Conservation (phyloP, 352 stramenopile genomes). For the Blastocystis hominis region DNA sequence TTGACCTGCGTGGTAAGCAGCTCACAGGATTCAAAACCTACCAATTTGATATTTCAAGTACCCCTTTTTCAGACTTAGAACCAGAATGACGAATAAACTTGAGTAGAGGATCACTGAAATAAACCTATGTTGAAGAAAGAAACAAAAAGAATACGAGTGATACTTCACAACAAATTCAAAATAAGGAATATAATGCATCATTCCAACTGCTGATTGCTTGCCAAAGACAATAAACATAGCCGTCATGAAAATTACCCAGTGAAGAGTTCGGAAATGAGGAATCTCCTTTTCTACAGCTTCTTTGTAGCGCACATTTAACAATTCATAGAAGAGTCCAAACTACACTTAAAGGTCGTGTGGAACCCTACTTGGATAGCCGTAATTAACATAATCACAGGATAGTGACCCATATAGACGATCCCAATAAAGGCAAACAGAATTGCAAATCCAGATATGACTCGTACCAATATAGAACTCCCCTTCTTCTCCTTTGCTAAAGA, state of each 20-base stretch:
- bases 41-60: slow-evolving; percentile 79
- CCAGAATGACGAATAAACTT: slow-evolving; percentile 75
- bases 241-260: slow-evolving; percentile 49
- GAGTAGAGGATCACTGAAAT: slow-evolving; percentile 78
- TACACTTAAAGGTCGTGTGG: not conserved
- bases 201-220: not conserved
- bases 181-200: slow-evolving; percentile 69
- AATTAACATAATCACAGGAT: not conserved
- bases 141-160: slow-evolving; percentile 72
- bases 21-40: not conserved
- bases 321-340: slow-evolving; percentile 71
- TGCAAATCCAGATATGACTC: slow-evolving; percentile 22
- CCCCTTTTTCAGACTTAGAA: slow-evolving; percentile 73
- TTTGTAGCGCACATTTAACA: slow-evolving; percentile 77
- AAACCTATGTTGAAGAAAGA: slow-evolving; percentile 74
- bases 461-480: not conserved
- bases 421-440: slow-evolving; percentile 23
- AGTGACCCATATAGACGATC: slow-evolving; percentile 50
- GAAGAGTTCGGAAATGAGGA: slow-evolving; percentile 76
- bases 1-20: slow-evolving; percentile 62
- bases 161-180: slow-evolving; percentile 75
- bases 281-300: slow-evolving; percentile 76
- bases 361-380: not conserved
- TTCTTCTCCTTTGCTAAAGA: slow-evolving; percentile 44
- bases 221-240: slow-evolving; percentile 55